These are phyloP conservation scores for Ustilago shanxiensis DNA, from an alignment of 1,284 basidiomycete genomes.

Conservation along the genomic window DNA sequence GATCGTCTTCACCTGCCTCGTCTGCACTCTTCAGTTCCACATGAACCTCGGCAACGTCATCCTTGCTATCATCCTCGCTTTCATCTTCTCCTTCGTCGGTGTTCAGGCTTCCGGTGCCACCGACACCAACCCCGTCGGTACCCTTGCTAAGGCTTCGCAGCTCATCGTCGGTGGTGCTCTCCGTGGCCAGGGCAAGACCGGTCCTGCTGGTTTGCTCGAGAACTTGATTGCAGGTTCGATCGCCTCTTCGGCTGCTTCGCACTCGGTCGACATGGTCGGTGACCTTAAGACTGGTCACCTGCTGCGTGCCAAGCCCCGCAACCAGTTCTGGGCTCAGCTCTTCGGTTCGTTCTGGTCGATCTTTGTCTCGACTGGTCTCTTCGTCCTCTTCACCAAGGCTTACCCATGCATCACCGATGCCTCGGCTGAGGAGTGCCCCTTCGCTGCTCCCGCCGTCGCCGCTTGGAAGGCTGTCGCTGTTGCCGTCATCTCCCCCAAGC, in stretches of 20 bases:
- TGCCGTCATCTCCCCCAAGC: conserved; percentile 72
- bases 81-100: conserved; percentile 79
- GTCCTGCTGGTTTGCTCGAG: conserved; percentile 73
- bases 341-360: conserved; percentile 68
- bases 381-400: conserved; percentile 72
- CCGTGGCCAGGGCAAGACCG: conserved; percentile 71
- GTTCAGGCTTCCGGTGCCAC: conserved; percentile 72
- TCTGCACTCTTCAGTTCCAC: conserved; percentile 69
- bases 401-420: conserved; percentile 76
- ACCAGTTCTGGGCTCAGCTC: conserved; percentile 76
- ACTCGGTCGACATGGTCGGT: conserved; percentile 79
- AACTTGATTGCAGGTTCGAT: conserved; percentile 77
- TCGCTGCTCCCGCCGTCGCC: conserved; percentile 76
- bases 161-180: conserved; percentile 63
- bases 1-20: conserved; percentile 75
- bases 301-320: conserved; percentile 77
- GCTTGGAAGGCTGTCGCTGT: conserved; percentile 78
- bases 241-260: conserved; percentile 76
- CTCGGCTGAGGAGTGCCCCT: conserved; percentile 72
- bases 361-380: conserved; percentile 53
- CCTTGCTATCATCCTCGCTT: conserved; percentile 73
- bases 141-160: conserved; percentile 63
- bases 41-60: conserved; percentile 70
- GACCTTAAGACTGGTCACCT: conserved; percentile 81
- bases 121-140: conserved; percentile 62